Percentiles rank a stretch among this genome's conserved stretches.
These are phyloP conservation scores for Dryas drummondii DNA, from an alignment of 306 rosid species.

Conservation along the genomic window DNA sequence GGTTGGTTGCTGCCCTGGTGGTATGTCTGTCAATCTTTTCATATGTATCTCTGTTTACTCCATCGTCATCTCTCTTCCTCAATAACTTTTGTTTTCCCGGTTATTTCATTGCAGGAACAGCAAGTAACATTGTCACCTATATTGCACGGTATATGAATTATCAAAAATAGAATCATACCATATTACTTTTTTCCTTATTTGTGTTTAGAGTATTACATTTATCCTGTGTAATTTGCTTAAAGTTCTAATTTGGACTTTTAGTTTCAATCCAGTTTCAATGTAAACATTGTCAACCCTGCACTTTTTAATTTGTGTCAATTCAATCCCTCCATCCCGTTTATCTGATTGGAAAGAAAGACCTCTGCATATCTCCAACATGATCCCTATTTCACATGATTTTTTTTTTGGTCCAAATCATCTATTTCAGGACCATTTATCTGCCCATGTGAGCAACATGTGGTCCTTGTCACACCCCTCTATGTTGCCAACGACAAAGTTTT, in stretches of 20 bases:
- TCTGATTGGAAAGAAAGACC: not conserved
- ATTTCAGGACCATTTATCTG: not conserved
- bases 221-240: not conserved
- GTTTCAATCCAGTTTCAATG: not conserved
- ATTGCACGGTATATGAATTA: constrained; percentile 69
- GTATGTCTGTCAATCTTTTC: constrained; percentile 38
- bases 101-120: constrained; percentile 70
- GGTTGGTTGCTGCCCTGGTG: constrained; percentile 86
- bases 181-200: not conserved
- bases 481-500: not conserved
- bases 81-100: not conserved
- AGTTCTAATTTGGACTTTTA: not conserved
- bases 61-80: not conserved
- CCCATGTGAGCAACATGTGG: not conserved
- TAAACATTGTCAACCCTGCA: not conserved
- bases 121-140: constrained; percentile 84
- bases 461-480: not conserved
- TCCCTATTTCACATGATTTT: not conserved
- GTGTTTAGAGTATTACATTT: not conserved
- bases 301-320: not conserved
- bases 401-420: not conserved
- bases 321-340: not conserved
- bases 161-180: not conserved
- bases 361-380: not conserved
- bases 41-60: not conserved